Evolutionary conservation across 148 eudicot genomes (phyloP), one percentile per base, ranked within the genome.

Genomic region (Polygonum maritimum): DNA sequence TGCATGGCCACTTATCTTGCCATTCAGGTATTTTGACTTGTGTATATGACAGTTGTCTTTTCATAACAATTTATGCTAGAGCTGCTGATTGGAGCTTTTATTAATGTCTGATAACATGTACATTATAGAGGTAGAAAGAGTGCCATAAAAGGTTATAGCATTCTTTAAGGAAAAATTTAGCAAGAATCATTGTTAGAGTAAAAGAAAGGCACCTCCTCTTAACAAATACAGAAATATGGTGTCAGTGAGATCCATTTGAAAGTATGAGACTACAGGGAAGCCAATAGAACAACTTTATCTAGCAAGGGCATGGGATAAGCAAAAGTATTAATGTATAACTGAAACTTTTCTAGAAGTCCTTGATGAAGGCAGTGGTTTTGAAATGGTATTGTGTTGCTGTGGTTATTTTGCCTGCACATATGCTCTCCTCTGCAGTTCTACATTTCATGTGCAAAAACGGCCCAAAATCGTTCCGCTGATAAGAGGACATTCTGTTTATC

Each of bases 1-100:
- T 95, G 94, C 91, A 89, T 90, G 92, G 98, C 98, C 13, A 76
- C 97, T 52, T 95, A 87, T 81, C 85, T 95, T 41, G 96, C 98
- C 74, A 82, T 95, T 76, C 98, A 95, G 96, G 98, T 92, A 86
- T 62, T 77, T 75, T 52, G 11, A 36, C 47, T 18, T 72, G 45
- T 73, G 19, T 47, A 7, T 22, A 16, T 18, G 6, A 41, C 9
- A 12, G 12, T n/a, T 19, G 4, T 40, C 8, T 18, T 71, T 44
- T 3, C 33, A 12, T 44, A 41, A 48, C 7, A 40, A 47, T 41
- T n/a, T 40, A 16, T 7, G 13, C 26, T 60, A 60, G 3, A 22
- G 36, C 26, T 12, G 35, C 13, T n/a, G 49, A 19, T 40, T 71
- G 48, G 18, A 71, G 35, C 6, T 72, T 45, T 9, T 72, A 47